phyloP scores from a whole-genome alignment of 495 filamentous ascomycete species.

The Penicillium salamii region DNA sequence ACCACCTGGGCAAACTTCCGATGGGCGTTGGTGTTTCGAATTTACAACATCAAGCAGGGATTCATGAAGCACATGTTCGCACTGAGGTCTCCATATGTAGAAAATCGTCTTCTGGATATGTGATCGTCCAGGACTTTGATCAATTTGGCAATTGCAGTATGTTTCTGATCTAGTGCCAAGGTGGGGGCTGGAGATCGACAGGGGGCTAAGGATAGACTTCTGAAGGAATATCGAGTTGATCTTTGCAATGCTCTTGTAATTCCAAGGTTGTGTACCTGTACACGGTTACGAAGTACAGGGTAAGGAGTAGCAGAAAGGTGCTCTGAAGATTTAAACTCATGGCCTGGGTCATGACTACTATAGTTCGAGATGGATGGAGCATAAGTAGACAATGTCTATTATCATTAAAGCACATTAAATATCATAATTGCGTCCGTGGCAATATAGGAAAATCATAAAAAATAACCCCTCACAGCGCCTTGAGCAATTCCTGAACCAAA shows the following conservation, averaged over 20 bases:
- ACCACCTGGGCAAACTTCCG: no score
- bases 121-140: not conserved
- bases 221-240: not conserved
- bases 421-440: slow-evolving; percentile 8
- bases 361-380: no score
- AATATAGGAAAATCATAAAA: slow-evolving; percentile 13
- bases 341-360: no score
- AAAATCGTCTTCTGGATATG: not conserved
- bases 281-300: no score
- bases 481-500: slow-evolving; percentile 25
- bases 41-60: not conserved
- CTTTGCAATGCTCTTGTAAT: not conserved
- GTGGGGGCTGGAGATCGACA: not conserved
- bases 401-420: slow-evolving; percentile 11
- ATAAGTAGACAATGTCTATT: slow-evolving; percentile 4
- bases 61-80: not conserved
- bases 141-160: not conserved
- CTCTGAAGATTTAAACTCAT: no score
- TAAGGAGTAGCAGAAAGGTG: no score
- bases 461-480: slow-evolving; percentile 20
- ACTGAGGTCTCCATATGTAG: not conserved
- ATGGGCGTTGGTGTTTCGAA: no score
- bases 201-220: not conserved
- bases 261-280: no score
- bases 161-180: not conserved